These are phyloP conservation scores for Zhuliangozyma parablackwelliae DNA, from an alignment of 1,139 yeast species.

Conservation along the genomic window DNA sequence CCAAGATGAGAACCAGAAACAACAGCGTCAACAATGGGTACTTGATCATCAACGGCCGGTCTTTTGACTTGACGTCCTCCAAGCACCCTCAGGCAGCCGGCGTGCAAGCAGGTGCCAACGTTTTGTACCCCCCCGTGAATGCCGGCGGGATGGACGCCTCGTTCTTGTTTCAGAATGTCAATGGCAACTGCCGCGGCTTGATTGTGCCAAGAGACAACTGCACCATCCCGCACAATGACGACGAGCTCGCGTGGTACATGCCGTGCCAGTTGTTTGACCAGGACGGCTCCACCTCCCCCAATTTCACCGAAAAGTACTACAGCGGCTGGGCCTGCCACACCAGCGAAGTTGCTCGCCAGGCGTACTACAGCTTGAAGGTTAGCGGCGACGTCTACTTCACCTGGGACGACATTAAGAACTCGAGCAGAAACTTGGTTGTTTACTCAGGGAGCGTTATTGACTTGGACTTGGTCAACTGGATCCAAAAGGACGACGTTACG, in stretches of 20 bases:
- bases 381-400: conserved; percentile 80
- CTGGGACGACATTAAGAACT: conserved; percentile 79
- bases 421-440: conserved; percentile 75
- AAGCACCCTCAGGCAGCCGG: conserved; percentile 82
- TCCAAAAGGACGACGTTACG: conserved; percentile 59
- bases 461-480: conserved; percentile 70
- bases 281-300: conserved; percentile 67
- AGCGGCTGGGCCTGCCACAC: conserved; percentile 94
- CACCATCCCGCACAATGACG: conserved; percentile 61
- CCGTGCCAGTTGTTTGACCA: conserved; percentile 74
- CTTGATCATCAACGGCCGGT: conserved; percentile 75
- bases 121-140: conserved; percentile 76
- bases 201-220: conserved; percentile 71
- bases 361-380: conserved; percentile 57
- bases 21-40: conserved; percentile 57
- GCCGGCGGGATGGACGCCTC: conserved; percentile 92
- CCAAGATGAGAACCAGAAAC: conserved; percentile 50
- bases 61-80: conserved; percentile 67
- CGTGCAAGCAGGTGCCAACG: conserved; percentile 58
- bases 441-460: conserved; percentile 87
- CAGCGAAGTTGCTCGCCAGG: conserved; percentile 57
- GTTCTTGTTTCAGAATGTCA: conserved; percentile 88
- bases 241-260: conserved; percentile 90
- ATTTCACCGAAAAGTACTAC: conserved; percentile 59
- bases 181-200: conserved; percentile 83